These are phyloP conservation scores for Coemansia sp. DNA, from an alignment of 192 early-diverging fungal genomes.

Conservation along the genomic window DNA sequence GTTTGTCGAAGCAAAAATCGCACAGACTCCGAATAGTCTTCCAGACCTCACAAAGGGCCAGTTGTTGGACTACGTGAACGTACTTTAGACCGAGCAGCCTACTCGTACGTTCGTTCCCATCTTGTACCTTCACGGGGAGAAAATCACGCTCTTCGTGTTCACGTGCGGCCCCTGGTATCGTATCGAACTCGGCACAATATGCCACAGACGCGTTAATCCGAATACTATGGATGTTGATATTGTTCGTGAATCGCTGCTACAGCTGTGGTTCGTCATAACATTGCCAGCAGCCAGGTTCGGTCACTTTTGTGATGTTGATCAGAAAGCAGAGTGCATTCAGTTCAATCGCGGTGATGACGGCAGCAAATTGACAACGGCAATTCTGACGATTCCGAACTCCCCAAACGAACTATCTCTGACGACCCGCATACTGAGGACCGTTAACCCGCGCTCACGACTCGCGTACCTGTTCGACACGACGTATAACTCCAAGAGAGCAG, in stretches of 20 bases:
- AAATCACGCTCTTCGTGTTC: neutral
- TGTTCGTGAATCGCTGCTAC: neutral
- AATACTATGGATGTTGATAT: neutral
- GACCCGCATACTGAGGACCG: neutral
- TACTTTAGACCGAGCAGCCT: neutral
- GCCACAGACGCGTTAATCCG: neutral
- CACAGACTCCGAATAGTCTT: neutral
- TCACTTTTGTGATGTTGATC: slow-evolving; percentile 8
- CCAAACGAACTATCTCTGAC: neutral
- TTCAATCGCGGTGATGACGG: neutral
- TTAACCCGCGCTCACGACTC: neutral
- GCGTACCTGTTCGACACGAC: slow-evolving; percentile 5
- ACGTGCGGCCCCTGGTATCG: neutral
- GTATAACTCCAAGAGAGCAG: neutral
- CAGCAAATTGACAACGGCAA: neutral
- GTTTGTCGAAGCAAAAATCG: neutral
- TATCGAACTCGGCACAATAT: neutral
- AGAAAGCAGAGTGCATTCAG: neutral
- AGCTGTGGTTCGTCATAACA: slow-evolving; percentile 4
- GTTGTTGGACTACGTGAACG: neutral
- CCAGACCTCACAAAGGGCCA: neutral
- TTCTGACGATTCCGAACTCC: neutral
- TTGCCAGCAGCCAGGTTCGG: slow-evolving; percentile 1
- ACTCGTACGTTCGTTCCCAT: neutral
- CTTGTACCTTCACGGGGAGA: neutral